Base-by-base conservation (phyloP, 768 basidiomycete genomes). In the Boletus sp. region DNA sequence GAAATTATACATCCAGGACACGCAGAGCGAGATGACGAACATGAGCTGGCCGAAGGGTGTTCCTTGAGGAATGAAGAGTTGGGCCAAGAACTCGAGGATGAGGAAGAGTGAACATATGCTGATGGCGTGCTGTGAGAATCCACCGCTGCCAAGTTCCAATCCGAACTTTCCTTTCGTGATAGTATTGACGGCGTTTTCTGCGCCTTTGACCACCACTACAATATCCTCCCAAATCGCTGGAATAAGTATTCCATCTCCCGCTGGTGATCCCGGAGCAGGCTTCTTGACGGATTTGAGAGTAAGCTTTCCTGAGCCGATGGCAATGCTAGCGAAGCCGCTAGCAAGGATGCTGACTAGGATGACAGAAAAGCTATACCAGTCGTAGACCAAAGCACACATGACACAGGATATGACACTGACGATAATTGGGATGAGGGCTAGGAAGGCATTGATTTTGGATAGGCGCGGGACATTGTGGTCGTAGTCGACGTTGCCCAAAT, bases 1-100 rank as follows among this genome's bases (percentile, higher is more conserved):
- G 18, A 59, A 65, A 15, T 69, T 75, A 56, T 75, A 73, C 4
- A 29, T 17, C 74, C 74, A 75, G 4, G 74, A 74, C 1, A 71
- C 61, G 8, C 52, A 64, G 18, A 75, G 64, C 3, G 72, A 67
- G 14, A 58, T 52, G 28, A 75, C 52, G 47, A 75, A 74, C 69
- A 75, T 67, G 51, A 73, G 55, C 49, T 75, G 74, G 14, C 74
- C 71, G 14, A 75, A 71, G 12, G 71, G 60, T 2, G 52, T 55
- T 17, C 66, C 68, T 56, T 71, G 74, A 2, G 74, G 70, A 32
- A 73, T 57, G 42, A 75, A 50, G 15, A 74, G 65, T 39, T 74
- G 74, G 4, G 52, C 18, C 10, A 74, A 33, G 62, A 66, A 71
- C 39, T 74, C 70, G 24, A 54, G 5, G n/a, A 66, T 62, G 32